A percentile compares a stretch with the other conserved stretches of the same genome.
These are phyloP conservation scores for Alternaria angustiovoidea DNA, from an alignment of 2,329 filamentous ascomycete species.

Conservation along the genomic window DNA sequence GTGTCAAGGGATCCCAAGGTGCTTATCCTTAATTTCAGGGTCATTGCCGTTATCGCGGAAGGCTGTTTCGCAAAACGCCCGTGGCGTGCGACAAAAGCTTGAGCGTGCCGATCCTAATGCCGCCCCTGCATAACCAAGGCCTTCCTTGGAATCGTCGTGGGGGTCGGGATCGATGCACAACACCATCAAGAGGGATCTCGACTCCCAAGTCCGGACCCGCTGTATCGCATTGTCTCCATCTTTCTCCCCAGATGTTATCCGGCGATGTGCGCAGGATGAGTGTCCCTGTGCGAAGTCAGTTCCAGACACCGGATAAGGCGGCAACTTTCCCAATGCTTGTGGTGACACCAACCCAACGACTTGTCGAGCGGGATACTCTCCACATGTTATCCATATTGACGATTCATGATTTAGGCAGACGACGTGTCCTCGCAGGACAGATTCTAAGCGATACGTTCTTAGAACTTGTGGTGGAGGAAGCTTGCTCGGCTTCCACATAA, in stretches of 20 bases:
- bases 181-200: constrained; percentile 6
- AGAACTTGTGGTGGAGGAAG: constrained; percentile 6
- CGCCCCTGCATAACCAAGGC: constrained; percentile 22
- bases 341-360: constrained; percentile 1
- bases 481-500: constrained; percentile 5
- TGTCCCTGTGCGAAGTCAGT: constrained; percentile 6
- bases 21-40: constrained; percentile 17
- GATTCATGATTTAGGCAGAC: constrained; percentile 1
- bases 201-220: constrained; percentile 19
- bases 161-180: constrained; percentile 12
- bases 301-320: constrained; percentile 4
- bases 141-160: constrained; percentile 17
- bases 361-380: constrained; percentile 3
- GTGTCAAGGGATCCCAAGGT: neutral
- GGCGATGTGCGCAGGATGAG: constrained; percentile 5
- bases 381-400: constrained; percentile 9
- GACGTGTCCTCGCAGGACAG: constrained; percentile 19
- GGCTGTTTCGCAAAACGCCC: constrained; percentile 15
- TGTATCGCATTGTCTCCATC: constrained; percentile 16
- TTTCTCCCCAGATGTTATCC: constrained; percentile 18
- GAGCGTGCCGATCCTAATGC: constrained; percentile 22
- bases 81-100: constrained; percentile 17
- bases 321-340: neutral
- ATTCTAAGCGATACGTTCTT: constrained; percentile 14
- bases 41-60: constrained; percentile 18